Evolutionary conservation across 495 filamentous ascomycete genomes (phyloP), one percentile per base, ranked within the genome.

Genomic region (Penicillium riverlandense): DNA sequence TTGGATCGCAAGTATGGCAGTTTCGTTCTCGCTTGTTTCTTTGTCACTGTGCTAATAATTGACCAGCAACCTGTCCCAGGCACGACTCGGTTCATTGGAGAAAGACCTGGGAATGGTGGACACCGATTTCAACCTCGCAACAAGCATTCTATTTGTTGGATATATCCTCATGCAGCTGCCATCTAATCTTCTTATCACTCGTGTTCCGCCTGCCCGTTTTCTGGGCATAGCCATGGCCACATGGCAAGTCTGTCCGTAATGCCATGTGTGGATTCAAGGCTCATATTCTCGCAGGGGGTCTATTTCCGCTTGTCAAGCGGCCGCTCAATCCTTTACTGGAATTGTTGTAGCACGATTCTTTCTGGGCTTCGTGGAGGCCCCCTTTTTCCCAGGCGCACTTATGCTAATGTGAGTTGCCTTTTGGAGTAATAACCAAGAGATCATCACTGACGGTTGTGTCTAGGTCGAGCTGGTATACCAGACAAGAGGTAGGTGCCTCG

Each of bases 1-100:
- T 66, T 90, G 50, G 86, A 90, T 61, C 75, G 86, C 35, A 78
- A 76, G 62, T 65, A 50, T 22, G 22, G 4, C 22, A 22, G 0
- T 4, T 22, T 22, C 22, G 22, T 22, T 22, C 2, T 22, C 22
- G 22, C 22, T 22, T 22, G 4, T 3, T 22, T 22, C 22, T 22
- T 22, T 22, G 22, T 22, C 22, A 22, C 22, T 22, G 22, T 22
- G 22, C 4, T 22, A 22, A 22, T 22, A 22, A 4, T 22, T 22
- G 22, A 4, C 22, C 22, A 22, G 22, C 22, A 22, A 22, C 22
- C 22, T 22, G 4, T 22, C 22, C 22, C 22, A 22, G 4, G 60
- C 60, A 4, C 49, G 57, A 28, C 48, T 61, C 4, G 58, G 50
- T 22, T 54, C 54, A 27, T 45, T 63, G 40, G 50, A 61, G 22